A percentile compares a stretch with the other conserved stretches of the same genome.
phyloP scores from a whole-genome alignment of 768 basidiomycete species.

The Rhizopogon vinicolor region DNA sequence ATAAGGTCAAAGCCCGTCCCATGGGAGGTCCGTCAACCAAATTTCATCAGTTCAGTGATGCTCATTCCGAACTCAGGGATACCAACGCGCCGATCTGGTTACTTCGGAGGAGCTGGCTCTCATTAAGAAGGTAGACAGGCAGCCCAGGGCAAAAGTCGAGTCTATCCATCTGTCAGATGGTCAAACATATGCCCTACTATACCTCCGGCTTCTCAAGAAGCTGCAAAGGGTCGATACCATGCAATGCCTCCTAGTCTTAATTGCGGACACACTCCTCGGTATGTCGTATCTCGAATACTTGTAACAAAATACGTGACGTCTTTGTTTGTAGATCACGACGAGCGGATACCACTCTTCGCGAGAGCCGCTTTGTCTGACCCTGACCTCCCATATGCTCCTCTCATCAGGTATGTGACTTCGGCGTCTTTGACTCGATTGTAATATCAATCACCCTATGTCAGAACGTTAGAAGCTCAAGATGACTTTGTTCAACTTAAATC shows the following conservation, averaged over 20 bases:
- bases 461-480: conserved; percentile 80
- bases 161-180: conserved; percentile 81
- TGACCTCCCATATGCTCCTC: conserved; percentile 74
- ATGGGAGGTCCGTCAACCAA: conserved; percentile 73
- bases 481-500: conserved; percentile 95
- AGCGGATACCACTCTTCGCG: conserved; percentile 75
- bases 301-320: not conserved
- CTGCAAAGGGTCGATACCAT: conserved; percentile 82
- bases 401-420: conserved; percentile 54
- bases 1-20: conserved; percentile 88
- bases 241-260: conserved; percentile 80
- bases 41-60: not conserved
- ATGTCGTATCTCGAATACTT: conserved; percentile 14
- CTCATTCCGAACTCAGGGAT: conserved; percentile 55
- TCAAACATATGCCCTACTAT: conserved; percentile 78
- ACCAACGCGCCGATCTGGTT: conserved; percentile 90
- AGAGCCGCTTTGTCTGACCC: conserved; percentile 58
- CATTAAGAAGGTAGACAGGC: conserved; percentile 89
- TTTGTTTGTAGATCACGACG: conserved; percentile 67
- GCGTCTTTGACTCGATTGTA: not conserved
- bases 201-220: conserved; percentile 85
- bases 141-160: conserved; percentile 68
- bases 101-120: conserved; percentile 81
- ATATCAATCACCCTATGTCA: conserved; percentile 27
- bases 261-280: conserved; percentile 87